phyloP scores from a whole-genome alignment of 257 asterid species.

The Salvia miltiorrhiza region DNA sequence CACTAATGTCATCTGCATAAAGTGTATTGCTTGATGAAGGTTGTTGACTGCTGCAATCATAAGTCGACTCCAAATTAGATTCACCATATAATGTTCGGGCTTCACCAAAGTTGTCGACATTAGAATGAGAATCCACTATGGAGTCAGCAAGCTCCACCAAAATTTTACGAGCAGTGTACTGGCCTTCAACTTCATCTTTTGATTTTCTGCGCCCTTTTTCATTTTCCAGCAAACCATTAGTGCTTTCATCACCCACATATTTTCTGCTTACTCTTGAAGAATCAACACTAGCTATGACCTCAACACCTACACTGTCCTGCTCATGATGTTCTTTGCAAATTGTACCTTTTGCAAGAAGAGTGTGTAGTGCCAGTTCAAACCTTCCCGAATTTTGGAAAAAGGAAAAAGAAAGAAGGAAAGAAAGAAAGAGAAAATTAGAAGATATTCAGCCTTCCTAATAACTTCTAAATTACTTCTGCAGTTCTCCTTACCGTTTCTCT shows the following conservation, averaged over 20 bases:
- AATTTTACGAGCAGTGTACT: slow-evolving; percentile 51
- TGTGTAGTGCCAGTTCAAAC: slow-evolving; percentile 79
- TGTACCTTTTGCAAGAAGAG: slow-evolving; percentile 65
- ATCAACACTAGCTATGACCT: slow-evolving; percentile 36
- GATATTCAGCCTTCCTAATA: slow-evolving; percentile 14
- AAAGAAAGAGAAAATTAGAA: not conserved
- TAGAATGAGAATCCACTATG: slow-evolving; percentile 57
- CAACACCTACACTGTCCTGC: slow-evolving; percentile 42
- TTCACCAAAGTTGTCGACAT: slow-evolving; percentile 33
- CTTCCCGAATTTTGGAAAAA: slow-evolving; percentile 29
- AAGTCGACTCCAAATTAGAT: slow-evolving; percentile 47
- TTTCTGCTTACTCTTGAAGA: slow-evolving; percentile 41
- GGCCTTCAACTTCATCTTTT: slow-evolving; percentile 51
- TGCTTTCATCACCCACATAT: slow-evolving; percentile 36
- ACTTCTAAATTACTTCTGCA: slow-evolving; percentile 6
- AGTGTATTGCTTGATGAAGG: slow-evolving; percentile 47
- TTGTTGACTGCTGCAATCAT: slow-evolving; percentile 37
- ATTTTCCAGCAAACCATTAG: slow-evolving; percentile 40
- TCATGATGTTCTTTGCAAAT: slow-evolving; percentile 54
- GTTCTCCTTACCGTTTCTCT: slow-evolving; percentile 75
- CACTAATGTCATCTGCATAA: slow-evolving; percentile 40
- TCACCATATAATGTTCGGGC: slow-evolving; percentile 36
- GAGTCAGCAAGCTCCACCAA: slow-evolving; percentile 66
- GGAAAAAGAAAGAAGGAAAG: not conserved
- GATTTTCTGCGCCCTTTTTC: slow-evolving; percentile 40